Conservation (phyloP, 208 protist genomes). For the Angomonas deanei region DNA sequence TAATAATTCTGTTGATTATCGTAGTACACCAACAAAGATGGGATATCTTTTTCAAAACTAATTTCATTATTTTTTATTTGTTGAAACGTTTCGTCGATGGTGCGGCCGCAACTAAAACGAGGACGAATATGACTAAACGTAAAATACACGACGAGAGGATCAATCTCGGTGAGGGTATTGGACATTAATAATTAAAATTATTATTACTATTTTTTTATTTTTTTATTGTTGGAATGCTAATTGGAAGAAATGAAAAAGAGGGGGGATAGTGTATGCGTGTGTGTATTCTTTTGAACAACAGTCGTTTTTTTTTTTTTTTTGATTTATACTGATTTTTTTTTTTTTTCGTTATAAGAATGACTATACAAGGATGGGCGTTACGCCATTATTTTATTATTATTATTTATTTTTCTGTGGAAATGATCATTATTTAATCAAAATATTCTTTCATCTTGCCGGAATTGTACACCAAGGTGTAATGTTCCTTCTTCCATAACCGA, state of each 20-base stretch:
- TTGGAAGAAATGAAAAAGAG: not conserved
- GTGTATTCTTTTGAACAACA: not conserved
- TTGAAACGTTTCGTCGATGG: conserved; percentile 63
- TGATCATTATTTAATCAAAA: conserved; percentile 1
- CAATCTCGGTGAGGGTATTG: not conserved
- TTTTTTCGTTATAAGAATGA: not conserved
- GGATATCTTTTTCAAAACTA: conserved; percentile 50
- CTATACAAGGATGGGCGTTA: too few relatives aligned
- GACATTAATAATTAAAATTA: not conserved
- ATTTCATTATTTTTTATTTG: conserved; percentile 41
- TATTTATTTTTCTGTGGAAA: not conserved
- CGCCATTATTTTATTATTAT: not conserved
- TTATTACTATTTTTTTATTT: conserved; percentile 7
- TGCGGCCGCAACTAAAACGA: conserved; percentile 77
- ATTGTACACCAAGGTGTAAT: not conserved
- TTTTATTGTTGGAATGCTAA: not conserved
- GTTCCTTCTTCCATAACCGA: conserved; percentile 3
- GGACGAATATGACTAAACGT: conserved; percentile 83
- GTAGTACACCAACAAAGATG: conserved; percentile 61
- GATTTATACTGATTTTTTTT: not conserved
- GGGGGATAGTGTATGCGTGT: not conserved
- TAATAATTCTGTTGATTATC: conserved; percentile 13
- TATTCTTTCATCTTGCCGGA: not conserved
- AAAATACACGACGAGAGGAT: conserved; percentile 52
- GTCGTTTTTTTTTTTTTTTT: conserved; percentile 3